Conservation (phyloP, 331 rosid species). For the Prunus yedoensis region DNA sequence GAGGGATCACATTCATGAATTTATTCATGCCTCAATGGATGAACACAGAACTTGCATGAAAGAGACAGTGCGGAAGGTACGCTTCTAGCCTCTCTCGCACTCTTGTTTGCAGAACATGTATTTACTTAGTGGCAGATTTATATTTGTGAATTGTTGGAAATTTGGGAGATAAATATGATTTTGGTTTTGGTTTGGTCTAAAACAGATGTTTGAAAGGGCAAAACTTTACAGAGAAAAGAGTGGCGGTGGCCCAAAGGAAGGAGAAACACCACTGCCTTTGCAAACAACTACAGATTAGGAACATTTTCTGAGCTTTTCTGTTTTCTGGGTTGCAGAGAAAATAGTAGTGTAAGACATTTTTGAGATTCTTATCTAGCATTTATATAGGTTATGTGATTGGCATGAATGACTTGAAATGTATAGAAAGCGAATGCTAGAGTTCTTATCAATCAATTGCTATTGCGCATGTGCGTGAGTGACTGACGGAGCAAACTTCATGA, state of each 20-base stretch:
- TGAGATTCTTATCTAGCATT: neutral
- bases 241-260: conserved; percentile 22
- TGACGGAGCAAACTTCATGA: neutral
- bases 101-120: neutral
- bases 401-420: neutral
- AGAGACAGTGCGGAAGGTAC: conserved; percentile 48
- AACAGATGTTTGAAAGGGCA: conserved; percentile 44
- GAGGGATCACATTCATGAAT: conserved; percentile 54
- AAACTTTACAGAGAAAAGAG: conserved; percentile 27
- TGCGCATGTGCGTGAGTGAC: neutral
- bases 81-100: neutral
- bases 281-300: conserved; percentile 34
- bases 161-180: neutral
- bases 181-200: conserved; percentile 15
- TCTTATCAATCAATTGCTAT: neutral
- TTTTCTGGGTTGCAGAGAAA: conserved; percentile 12
- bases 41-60: conserved; percentile 62
- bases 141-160: neutral
- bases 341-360: neutral
- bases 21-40: conserved; percentile 51
- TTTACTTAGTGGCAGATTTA: neutral
- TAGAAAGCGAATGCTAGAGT: neutral
- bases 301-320: conserved; percentile 11
- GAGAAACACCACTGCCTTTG: conserved; percentile 33
- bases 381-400: neutral